Percentiles rank a stretch among this genome's conserved stretches.
Evolutionary conservation across 371 early-diverging fungal species (phyloP).

Genomic region (Lichtheimia hyalospora): DNA sequence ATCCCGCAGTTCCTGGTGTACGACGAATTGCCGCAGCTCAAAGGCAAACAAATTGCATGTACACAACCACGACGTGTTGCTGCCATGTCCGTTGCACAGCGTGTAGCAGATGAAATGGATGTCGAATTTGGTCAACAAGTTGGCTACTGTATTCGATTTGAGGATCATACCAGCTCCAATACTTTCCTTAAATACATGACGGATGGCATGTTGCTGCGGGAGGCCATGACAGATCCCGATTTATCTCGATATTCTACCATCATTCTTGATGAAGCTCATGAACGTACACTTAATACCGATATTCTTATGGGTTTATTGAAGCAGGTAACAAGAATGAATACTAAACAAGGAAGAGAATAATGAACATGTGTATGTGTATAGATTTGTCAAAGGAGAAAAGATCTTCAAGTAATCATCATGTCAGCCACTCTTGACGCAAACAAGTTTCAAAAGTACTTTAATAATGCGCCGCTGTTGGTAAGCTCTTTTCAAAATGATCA

Average conservation of each 20-base stretch:
- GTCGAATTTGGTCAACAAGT: constrained; percentile 88
- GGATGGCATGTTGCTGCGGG: constrained; percentile 98
- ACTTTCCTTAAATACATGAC: constrained; percentile 97
- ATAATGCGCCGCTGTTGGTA: constrained; percentile 66
- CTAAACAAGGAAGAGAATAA: background rate
- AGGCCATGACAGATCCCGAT: constrained; percentile 92
- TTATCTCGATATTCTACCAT: constrained; percentile 86
- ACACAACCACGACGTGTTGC: constrained; percentile 99
- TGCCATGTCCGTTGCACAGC: constrained; percentile 96
- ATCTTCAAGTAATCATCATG: constrained; percentile 88
- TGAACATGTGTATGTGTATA: background rate
- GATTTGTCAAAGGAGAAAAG: constrained; percentile 56
- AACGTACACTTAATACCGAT: constrained; percentile 92
- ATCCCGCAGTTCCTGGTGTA: constrained; percentile 94
- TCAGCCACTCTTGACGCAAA: constrained; percentile 89
- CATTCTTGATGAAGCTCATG: constrained; percentile 98
- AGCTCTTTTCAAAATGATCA: background rate
- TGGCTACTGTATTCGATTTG: constrained; percentile 97
- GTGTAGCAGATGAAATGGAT: constrained; percentile 95
- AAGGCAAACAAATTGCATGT: constrained; percentile 90
- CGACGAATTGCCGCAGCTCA: constrained; percentile 88
- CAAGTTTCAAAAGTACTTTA: constrained; percentile 86
- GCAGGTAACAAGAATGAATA: constrained; percentile 41
- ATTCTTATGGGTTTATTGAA: constrained; percentile 95
- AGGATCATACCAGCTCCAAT: constrained; percentile 81